Evolutionary conservation across 768 basidiomycete species (phyloP).

Genomic region (Coprinellus aureogranulatus): DNA sequence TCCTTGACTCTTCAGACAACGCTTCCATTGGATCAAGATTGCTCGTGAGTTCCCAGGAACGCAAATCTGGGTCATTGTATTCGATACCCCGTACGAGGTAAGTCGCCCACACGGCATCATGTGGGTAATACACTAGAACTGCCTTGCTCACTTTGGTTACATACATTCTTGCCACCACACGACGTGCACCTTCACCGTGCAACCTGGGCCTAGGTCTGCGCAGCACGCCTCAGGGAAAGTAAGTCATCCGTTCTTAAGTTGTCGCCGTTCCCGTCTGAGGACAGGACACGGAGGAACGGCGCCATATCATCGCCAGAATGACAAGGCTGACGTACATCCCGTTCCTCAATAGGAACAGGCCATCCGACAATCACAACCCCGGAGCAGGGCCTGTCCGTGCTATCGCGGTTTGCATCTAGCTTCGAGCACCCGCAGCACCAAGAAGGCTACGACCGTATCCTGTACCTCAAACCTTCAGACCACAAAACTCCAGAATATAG

Average conservation of each 20-base stretch:
- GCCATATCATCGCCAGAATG: too few species aligned
- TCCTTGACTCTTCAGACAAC: constrained; percentile 44
- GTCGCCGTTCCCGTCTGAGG: too few species aligned
- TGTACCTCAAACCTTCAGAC: constrained; percentile 42
- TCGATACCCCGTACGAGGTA: constrained; percentile 76
- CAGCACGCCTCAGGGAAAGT: constrained; percentile 53
- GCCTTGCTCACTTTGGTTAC: too few species aligned
- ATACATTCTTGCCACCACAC: too few species aligned
- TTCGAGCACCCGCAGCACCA: constrained; percentile 51
- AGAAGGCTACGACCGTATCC: constrained; percentile 69
- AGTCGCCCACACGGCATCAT: constrained; percentile 25
- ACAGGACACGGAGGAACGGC: too few species aligned
- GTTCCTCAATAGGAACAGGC: constrained; percentile 46
- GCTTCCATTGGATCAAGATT: constrained; percentile 72
- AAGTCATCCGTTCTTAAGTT: background rate
- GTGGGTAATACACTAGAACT: too few species aligned
- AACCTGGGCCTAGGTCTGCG: constrained; percentile 51
- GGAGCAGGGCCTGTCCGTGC: constrained; percentile 56
- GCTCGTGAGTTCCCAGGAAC: constrained; percentile 64
- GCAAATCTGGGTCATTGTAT: constrained; percentile 70
- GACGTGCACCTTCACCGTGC: background rate
- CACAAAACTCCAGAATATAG: constrained; percentile 46
- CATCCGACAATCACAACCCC: constrained; percentile 76
- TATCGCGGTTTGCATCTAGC: constrained; percentile 63
- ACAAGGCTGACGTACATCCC: background rate